phyloP scores from a whole-genome alignment of 2,329 filamentous ascomycete genomes.

The Fusarium sarcochroum region DNA sequence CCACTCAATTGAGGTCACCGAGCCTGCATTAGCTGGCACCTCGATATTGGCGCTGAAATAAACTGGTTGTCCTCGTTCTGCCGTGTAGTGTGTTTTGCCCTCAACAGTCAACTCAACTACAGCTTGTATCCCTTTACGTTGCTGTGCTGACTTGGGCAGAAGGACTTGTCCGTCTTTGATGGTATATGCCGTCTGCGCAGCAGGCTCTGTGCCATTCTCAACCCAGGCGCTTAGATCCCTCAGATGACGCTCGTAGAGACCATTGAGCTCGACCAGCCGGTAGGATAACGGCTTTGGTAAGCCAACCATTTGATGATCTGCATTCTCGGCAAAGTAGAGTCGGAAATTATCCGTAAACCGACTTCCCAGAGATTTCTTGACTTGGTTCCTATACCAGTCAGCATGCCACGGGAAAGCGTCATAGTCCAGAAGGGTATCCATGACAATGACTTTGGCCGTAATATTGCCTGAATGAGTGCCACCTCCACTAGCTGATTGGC shows the following conservation, averaged over 20 bases:
- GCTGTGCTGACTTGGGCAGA: conserved; percentile 1
- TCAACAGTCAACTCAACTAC: conserved; percentile 16
- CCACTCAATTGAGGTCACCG: not conserved
- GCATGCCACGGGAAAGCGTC: conserved; percentile 45
- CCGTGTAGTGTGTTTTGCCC: not conserved
- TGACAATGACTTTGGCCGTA: conserved; percentile 36
- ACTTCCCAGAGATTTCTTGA: conserved; percentile 17
- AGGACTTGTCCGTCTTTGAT: conserved; percentile 28
- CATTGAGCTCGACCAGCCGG: conserved; percentile 29
- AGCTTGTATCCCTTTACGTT: conserved; percentile 40
- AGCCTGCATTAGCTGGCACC: not conserved
- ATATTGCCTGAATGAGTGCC: conserved; percentile 26
- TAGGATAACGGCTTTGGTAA: not conserved
- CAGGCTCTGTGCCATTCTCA: conserved; percentile 24
- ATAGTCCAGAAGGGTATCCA: conserved; percentile 39
- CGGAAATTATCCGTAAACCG: conserved; percentile 32
- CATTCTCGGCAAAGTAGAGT: conserved; percentile 39
- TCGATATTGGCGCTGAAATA: not conserved
- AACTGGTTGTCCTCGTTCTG: not conserved
- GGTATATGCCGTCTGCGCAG: conserved; percentile 12
- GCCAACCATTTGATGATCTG: conserved; percentile 30
- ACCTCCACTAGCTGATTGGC: not conserved
- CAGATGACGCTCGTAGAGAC: conserved; percentile 35
- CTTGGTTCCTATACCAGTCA: conserved; percentile 40
- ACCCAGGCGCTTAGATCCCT: conserved; percentile 39